Percentiles rank a stretch among this genome's conserved stretches.
Evolutionary conservation across 2,329 filamentous ascomycete genomes (phyloP).

Genomic region (Immersiporthe knoxdaviesiana): DNA sequence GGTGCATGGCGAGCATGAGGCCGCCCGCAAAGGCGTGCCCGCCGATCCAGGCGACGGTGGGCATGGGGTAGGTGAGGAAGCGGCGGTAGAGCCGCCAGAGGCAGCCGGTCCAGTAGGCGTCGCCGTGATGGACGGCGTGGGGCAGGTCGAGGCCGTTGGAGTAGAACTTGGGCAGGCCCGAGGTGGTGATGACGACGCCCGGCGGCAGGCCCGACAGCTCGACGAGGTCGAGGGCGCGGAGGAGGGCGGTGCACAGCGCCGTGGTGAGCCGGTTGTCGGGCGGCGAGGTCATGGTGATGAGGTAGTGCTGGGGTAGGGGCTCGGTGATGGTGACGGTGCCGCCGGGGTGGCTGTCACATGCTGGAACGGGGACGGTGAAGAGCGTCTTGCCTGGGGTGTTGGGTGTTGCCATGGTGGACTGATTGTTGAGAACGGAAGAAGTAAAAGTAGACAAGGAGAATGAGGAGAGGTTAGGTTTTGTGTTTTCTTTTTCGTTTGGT

Average conservation of each 20-base stretch:
- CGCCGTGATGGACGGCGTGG: conserved; percentile 58
- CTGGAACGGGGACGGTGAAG: conserved; percentile 63
- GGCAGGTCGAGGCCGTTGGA: conserved; percentile 80
- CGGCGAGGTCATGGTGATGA: conserved; percentile 71
- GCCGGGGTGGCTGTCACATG: conserved; percentile 48
- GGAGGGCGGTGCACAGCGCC: conserved; percentile 67
- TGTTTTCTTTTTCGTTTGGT: neutral
- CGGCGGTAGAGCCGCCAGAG: conserved; percentile 69
- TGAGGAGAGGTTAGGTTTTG: too few relatives aligned
- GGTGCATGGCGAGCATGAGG: conserved; percentile 80
- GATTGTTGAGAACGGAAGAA: too few relatives aligned
- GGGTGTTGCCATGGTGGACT: conserved; percentile 34
- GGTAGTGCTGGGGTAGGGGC: conserved; percentile 65
- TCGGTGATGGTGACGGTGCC: conserved; percentile 66
- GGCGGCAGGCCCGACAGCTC: conserved; percentile 64
- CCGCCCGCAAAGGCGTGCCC: conserved; percentile 82
- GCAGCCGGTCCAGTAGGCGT: conserved; percentile 62
- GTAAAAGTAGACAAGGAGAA: too few relatives aligned
- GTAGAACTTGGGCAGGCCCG: conserved; percentile 77
- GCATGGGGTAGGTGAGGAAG: conserved; percentile 76
- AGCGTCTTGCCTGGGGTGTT: conserved; percentile 40
- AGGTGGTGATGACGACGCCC: conserved; percentile 80
- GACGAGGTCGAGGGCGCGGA: conserved; percentile 74
- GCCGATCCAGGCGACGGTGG: conserved; percentile 77
- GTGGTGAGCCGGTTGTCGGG: conserved; percentile 78